Evolutionary conservation across 345 rosid genomes (phyloP), one percentile per base, ranked within the genome.

Genomic region (Odontarrhena argentea): DNA sequence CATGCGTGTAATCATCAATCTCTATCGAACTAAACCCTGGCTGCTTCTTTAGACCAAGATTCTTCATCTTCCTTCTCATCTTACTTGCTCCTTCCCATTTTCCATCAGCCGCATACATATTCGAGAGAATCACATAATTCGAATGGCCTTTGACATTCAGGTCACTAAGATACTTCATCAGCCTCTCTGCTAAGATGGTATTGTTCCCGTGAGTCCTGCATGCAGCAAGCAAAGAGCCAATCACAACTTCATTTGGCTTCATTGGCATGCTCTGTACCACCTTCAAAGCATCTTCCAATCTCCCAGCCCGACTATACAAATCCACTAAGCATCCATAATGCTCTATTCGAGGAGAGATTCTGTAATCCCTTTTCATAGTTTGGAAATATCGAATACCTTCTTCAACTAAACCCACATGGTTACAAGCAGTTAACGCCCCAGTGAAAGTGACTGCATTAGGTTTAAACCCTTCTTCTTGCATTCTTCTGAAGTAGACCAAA

Each of bases 321-420:
- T 89, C 93, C 13, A 92, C 96, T 44, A 92, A 55, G 84, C 98
- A 92, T 7, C 95, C 95, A 7, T 84, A 92, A 57, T 89, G 98
- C 69, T 87, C 91, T 49, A 92, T 86, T 37, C 88, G 67, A 4
- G 98, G 92, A 14, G 72, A 58, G 54, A 92, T 80, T 48, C 65
- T 55, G 68, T 77, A 74, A 55, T 77, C 77, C 34, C 64, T 73
- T 68, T 71, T 80, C 92, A 89, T 86, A 49, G 48, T 35, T 14
- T 82, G 70, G 68, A 92, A 86, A 65, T 78, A 83, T 14, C 13
- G 52, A 22, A 83, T 74, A 62, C 95, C 96, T 63, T 86, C 78
- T 8, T 81, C 86, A 10, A 87, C 85, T 55, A 89, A 62, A 67
- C 96, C 88, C 28, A 85, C 81, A 69, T 80, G 85, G 63, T 85